Conservation (phyloP, 2,329 filamentous ascomycete genomes). For the Cercospora janseana region DNA sequence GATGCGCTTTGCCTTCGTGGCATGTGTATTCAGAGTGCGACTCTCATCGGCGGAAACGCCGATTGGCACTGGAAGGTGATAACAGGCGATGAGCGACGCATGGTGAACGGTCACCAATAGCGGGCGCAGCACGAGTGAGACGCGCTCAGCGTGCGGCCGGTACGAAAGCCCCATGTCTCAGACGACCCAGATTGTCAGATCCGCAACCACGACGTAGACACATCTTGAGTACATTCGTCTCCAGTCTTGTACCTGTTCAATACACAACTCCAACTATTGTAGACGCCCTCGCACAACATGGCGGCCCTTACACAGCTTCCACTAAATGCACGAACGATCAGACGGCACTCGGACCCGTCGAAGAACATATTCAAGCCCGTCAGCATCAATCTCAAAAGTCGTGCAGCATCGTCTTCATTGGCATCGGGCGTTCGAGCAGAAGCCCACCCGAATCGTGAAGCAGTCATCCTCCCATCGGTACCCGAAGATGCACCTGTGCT, state of each 20-base stretch:
- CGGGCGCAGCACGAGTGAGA: neutral
- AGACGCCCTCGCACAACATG: constrained; percentile 4
- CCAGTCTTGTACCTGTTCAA: neutral
- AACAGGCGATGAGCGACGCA: neutral
- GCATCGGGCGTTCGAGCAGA: neutral
- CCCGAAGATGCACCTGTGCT: constrained; percentile 4
- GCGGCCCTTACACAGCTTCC: constrained; percentile 1
- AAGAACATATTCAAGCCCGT: neutral
- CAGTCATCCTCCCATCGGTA: constrained; percentile 1
- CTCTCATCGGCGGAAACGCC: neutral
- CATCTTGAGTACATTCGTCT: neutral
- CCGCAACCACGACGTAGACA: constrained; percentile 8
- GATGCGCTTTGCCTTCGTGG: constrained; percentile 2
- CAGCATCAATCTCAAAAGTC: neutral
- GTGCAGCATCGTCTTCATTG: neutral
- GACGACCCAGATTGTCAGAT: neutral
- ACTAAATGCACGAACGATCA: constrained; percentile 2
- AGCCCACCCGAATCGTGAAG: constrained; percentile 6
- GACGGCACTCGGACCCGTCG: constrained; percentile 8
- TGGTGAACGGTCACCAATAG: constrained; percentile 9
- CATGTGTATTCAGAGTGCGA: neutral
- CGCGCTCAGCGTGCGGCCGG: neutral
- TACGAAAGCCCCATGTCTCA: constrained; percentile 10
- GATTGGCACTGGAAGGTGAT: neutral
- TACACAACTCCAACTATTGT: too few relatives aligned